Base-by-base conservation (phyloP, 257 asterid genomes). In the Striga asiatica region DNA sequence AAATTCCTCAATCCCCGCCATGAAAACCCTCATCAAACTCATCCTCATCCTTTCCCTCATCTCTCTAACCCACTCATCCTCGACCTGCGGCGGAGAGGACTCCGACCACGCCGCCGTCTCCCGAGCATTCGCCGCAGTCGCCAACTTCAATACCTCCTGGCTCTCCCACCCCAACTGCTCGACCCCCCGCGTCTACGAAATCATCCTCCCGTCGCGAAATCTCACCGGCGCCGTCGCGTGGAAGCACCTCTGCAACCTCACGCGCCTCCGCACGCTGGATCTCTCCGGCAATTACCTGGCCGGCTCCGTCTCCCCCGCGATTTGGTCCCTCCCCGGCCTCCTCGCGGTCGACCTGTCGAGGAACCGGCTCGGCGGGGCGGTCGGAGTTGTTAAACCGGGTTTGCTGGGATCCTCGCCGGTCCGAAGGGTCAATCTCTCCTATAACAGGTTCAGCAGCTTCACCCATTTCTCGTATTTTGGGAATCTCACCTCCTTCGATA, bases 191-290 rank as follows among this genome's bases (percentile, higher is more conserved):
- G 45, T 89, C 50, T 62, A 69, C 3, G 66, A 68, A 12, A 56
- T 91, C 1, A 61, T 58, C 0, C 84, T 91, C 31, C 14, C 88
- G 0, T 80, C 96, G 1, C 72, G 69, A 62, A 87, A 84, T 24
- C 93, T 91, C 50, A 68, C 54, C 31, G 98, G 98, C 58, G 32
- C 74, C 0, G 38, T 91, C 41, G 76, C 96, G 20, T 91, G 96
- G 98, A 84, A 72, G 16, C 79, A 60, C 61, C 68, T 91, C 35
- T 61, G 11, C 13, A 80, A 87, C 58, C 64, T 87, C 71, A 71
- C 96, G n/a, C 66, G 27, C 24, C 88, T 91, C 22, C 88, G 61
- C 4, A 56, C 56, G 0, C 41, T 91, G 52, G 87, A 91, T 76
- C 96, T 91, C 74, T 91, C 98, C 55, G 53, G 62, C 59, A 91